A percentile compares a stretch with the other conserved stretches of the same genome.
Conservation (phyloP, 129 eudicot genomes). For the Chrysanthemum makinoi region DNA sequence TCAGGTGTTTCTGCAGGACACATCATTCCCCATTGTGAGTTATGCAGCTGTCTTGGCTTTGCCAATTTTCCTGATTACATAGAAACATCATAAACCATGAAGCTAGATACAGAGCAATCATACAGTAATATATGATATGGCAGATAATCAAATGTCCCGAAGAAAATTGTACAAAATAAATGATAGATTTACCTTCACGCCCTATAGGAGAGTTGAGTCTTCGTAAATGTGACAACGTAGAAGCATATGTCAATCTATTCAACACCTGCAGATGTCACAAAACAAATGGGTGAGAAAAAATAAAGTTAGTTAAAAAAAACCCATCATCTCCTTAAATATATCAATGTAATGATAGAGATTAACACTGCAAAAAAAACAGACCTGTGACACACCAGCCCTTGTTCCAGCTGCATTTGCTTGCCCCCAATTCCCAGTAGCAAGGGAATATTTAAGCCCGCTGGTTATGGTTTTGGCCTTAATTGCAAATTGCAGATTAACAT, state of each 20-base stretch:
- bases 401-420: constrained; percentile 97
- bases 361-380: constrained; percentile 16
- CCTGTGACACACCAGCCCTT: constrained; percentile 95
- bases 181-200: constrained; percentile 66
- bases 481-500: constrained; percentile 92
- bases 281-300: constrained; percentile 8
- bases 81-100: background rate
- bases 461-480: constrained; percentile 95
- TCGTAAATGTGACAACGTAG: constrained; percentile 89
- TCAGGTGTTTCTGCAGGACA: constrained; percentile 99
- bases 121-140: constrained; percentile 1
- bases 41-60: constrained; percentile 92
- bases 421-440: constrained; percentile 99
- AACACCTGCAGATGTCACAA: constrained; percentile 56
- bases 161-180: background rate
- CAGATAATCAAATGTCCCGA: constrained; percentile 1
- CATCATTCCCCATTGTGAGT: constrained; percentile 99
- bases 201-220: constrained; percentile 95
- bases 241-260: constrained; percentile 93
- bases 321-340: background rate
- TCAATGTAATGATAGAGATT: background rate
- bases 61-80: constrained; percentile 72
- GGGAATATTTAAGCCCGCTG: constrained; percentile 89
- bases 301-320: background rate
- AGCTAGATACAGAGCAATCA: constrained; percentile 4